These are phyloP conservation scores for Neurospora sp. DNA, from an alignment of 495 filamentous ascomycete species.

Conservation along the genomic window DNA sequence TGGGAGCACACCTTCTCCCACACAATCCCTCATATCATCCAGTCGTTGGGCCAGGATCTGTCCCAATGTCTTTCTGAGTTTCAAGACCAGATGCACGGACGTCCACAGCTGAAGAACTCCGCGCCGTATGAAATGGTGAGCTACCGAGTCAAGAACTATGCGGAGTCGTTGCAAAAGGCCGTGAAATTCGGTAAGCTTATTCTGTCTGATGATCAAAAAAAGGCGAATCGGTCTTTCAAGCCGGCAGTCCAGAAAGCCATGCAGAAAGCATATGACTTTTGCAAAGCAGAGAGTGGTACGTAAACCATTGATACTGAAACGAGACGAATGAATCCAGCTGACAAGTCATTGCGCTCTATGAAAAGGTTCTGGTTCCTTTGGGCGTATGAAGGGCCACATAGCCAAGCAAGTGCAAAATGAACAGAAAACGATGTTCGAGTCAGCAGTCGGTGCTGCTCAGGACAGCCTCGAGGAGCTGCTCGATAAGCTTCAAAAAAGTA, in stretches of 20 bases:
- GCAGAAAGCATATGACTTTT: constrained; percentile 31
- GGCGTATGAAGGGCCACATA: constrained; percentile 42
- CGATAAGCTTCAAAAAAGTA: constrained; percentile 10
- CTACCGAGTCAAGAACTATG: constrained; percentile 29
- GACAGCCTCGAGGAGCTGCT: constrained; percentile 24
- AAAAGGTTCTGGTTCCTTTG: constrained; percentile 34
- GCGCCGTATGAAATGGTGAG: constrained; percentile 2
- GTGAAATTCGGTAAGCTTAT: constrained; percentile 25
- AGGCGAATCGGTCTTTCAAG: constrained; percentile 44
- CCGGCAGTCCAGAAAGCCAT: constrained; percentile 36
- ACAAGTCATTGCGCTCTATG: background rate
- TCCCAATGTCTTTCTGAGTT: constrained; percentile 14
- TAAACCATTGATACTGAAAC: background rate
- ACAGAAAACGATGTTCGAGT: constrained; percentile 35
- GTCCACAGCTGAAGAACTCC: constrained; percentile 7
- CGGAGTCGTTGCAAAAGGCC: constrained; percentile 25
- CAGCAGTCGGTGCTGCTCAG: constrained; percentile 27
- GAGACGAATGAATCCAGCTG: background rate
- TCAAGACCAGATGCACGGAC: constrained; percentile 21
- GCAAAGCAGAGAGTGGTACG: constrained; percentile 34
- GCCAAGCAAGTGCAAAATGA: constrained; percentile 27
- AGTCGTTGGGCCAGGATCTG: constrained; percentile 8
- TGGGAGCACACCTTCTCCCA: constrained; percentile 41
- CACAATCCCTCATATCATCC: constrained; percentile 5
- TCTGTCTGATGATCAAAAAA: constrained; percentile 30